phyloP scores from a whole-genome alignment of 257 asterid genomes.

The Rhazya stricta region DNA sequence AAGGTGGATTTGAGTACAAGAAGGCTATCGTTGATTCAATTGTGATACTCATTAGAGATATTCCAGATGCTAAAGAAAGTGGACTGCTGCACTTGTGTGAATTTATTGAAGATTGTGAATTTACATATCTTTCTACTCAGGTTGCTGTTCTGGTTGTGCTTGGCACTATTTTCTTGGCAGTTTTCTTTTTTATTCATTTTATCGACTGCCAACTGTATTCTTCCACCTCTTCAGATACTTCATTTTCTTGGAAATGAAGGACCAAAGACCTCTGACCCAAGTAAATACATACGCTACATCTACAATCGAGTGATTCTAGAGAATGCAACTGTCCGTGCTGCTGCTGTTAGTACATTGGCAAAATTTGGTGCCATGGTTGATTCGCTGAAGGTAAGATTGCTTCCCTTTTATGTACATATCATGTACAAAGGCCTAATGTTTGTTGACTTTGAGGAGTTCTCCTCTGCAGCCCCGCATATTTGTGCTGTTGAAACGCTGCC shows the following conservation, averaged over 20 bases:
- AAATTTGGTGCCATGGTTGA: conserved; percentile 89
- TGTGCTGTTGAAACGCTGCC: conserved; percentile 74
- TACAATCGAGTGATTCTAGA: conserved; percentile 88
- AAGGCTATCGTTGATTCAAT: conserved; percentile 94
- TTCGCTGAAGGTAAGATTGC: conserved; percentile 58
- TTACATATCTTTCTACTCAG: conserved; percentile 96
- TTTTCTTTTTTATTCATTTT: conserved; percentile 6
- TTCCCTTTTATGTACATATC: conserved; percentile 9
- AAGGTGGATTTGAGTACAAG: conserved; percentile 94
- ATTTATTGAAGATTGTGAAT: conserved; percentile 97
- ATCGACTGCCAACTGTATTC: conserved; percentile 1
- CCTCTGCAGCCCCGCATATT: conserved; percentile 84
- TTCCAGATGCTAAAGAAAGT: conserved; percentile 94
- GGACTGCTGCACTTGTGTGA: conserved; percentile 91
- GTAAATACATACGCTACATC: conserved; percentile 84
- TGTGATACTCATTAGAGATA: conserved; percentile 90
- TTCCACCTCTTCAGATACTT: conserved; percentile 49
- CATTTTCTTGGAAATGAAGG: conserved; percentile 98
- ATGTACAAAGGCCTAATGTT: conserved; percentile 9
- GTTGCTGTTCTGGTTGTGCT: conserved; percentile 29
- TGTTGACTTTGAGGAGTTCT: conserved; percentile 24
- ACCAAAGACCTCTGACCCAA: conserved; percentile 90
- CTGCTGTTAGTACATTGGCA: conserved; percentile 94
- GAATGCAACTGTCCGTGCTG: conserved; percentile 92
- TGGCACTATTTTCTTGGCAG: conserved; percentile 5